Evolutionary conservation across 129 eudicot genomes (phyloP), one percentile per base, ranked within the genome.

Genomic region (Lactuca sativa): DNA sequence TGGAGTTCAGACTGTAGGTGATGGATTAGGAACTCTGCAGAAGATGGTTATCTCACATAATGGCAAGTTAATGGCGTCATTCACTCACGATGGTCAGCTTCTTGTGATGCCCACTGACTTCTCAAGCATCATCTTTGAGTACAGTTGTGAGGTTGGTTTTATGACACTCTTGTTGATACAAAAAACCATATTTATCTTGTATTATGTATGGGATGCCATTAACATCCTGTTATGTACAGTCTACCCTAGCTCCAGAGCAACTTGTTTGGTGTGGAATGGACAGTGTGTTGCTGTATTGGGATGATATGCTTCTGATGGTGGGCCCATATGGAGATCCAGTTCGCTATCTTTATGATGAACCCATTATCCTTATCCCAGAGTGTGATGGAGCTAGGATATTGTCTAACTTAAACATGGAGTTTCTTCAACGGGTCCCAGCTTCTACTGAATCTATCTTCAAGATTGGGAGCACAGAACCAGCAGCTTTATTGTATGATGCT

Each of bases 231-330:
- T 52, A 53, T 72, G 25, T 76, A 52, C 88, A 95, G 99, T 83
- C 99, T 43, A 81, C 95, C 5, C 90, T 95, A 58, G 88, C 99
- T 71, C 99, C 99, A 31, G 97, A 87, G 64, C 99, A 95, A 79
- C 82, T 95, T 72, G 97, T 90, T 71, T 95, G 99, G 99, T 95
- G 99, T 77, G 99, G 99, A 71, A 77, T 90, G 90, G 99, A 95
- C 82, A 95, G 90, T 68, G 97, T 95, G 58, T 72, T 95, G 56
- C 93, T 95, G 33, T 95, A 95, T 73, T 95, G 99, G 99, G 97
- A 95, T 78, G 99, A 95, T 74, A 77, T 87, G 84, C 95, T 95
- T 78, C 57, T 95, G 82, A 95, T 95, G 99, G 99, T 95, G 73
- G 97, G 97, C 9, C 93, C 97, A 13, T 86, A 65, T 76, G 99